These are phyloP conservation scores for Yamadazyma oceani DNA, from an alignment of 1,139 yeast genomes.

Conservation along the genomic window DNA sequence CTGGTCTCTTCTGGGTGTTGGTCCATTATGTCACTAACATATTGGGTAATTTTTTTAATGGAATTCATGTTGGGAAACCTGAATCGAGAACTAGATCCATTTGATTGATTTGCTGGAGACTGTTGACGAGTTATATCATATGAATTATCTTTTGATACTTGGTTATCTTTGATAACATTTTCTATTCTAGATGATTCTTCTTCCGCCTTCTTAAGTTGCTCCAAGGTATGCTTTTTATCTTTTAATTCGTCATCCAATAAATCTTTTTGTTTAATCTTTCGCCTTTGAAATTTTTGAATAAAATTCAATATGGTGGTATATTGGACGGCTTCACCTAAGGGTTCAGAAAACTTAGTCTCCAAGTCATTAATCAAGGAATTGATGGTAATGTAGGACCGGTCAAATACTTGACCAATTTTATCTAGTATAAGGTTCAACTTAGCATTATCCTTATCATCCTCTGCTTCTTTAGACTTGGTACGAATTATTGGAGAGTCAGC, in stretches of 20 bases:
- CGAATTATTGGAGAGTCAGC: constrained; percentile 31
- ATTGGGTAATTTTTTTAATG: constrained; percentile 56
- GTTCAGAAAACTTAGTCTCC: constrained; percentile 77
- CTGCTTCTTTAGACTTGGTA: constrained; percentile 16
- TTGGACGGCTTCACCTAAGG: constrained; percentile 79
- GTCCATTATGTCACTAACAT: constrained; percentile 68
- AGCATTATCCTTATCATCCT: constrained; percentile 26
- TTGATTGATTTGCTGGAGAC: constrained; percentile 1
- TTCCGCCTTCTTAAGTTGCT: constrained; percentile 42
- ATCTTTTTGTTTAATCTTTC: constrained; percentile 67
- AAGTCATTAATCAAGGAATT: constrained; percentile 68
- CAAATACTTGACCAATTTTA: constrained; percentile 78
- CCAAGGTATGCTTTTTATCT: constrained; percentile 43
- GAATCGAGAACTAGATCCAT: constrained; percentile 8
- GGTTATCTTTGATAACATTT: constrained; percentile 28
- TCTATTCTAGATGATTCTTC: constrained; percentile 41
- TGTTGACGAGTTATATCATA: constrained; percentile 25
- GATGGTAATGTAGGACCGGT: constrained; percentile 65
- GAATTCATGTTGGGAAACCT: constrained; percentile 23
- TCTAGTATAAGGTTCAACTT: constrained; percentile 51
- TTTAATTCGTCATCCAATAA: constrained; percentile 56
- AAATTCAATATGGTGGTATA: constrained; percentile 67
- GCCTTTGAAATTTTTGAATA: constrained; percentile 66
- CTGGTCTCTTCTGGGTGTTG: constrained; percentile 69
- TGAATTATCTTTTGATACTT: constrained; percentile 26